Evolutionary conservation across 495 filamentous ascomycete genomes (phyloP), one percentile per base, ranked within the genome.

Genomic region (Trichodelitschia bisporula): DNA sequence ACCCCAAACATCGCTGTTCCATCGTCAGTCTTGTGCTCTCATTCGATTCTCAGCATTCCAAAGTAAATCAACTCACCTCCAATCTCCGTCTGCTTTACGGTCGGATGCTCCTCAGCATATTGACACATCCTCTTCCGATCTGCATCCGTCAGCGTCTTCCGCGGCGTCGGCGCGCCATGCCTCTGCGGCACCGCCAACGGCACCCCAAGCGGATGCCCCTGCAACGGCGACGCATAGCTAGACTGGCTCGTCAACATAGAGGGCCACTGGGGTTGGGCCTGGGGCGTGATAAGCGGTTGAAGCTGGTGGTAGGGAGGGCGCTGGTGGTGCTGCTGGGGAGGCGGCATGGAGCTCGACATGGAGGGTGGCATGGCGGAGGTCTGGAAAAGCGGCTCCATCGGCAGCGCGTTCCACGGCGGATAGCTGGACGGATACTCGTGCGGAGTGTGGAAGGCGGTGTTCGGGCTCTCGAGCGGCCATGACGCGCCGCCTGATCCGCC

Each of bases 31-130:
- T n/a, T n/a, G n/a, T n/a, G 76, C 77, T 84, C 27, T 21, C 15
- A 18, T 40, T 18, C 47, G 55, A 38, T 45, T 38, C 35, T 39
- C 31, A 31, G 32, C n/a, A 6, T 6, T 6, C n/a, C 21, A 6
- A 24, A 24, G 21, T 24, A 14, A 26, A 23, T 17, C 16, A 26
- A 32, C 66, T 51, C 59, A 82, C 76, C 70, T 57, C 86, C 86
- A 56, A 99, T 99, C 46, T 95, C 86, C 15, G 83, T 91, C 51
- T 99, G 86, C 54, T 95, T 92, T n/a, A 77, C 76, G 31, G 65
- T 73, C 27, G 84, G 86, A 45, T 95, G 70, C 41, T 92, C 82
- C 46, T 90, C 79, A 44, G 84, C 77, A 51, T 90, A 99, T 42
- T 79, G 61, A 48, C 86, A 95, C 83, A 99, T 99, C 30, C 67